Conservation (phyloP, 2,329 filamentous ascomycete genomes). For the Arthrobotrys sinensis region DNA sequence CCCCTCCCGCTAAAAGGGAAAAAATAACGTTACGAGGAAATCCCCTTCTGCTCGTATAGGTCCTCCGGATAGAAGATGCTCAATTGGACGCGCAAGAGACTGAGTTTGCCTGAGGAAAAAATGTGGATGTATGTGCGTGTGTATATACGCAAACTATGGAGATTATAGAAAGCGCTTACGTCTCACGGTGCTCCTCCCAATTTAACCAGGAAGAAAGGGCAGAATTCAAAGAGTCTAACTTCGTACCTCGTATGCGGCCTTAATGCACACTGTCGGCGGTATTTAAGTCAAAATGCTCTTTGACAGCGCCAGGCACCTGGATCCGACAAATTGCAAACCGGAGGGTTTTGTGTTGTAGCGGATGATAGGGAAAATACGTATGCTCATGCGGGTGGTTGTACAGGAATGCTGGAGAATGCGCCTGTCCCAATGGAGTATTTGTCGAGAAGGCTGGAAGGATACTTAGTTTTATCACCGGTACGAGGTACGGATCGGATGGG, state of each 20-base stretch:
- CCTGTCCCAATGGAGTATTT: slow-evolving; percentile 31
- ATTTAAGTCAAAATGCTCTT: slow-evolving; percentile 13
- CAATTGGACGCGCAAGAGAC: slow-evolving; percentile 48
- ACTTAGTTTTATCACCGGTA: slow-evolving; percentile 3
- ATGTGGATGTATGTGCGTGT: background rate
- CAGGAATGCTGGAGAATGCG: slow-evolving; percentile 36
- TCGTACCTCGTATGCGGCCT: slow-evolving; percentile 33
- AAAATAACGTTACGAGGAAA: slow-evolving; percentile 37
- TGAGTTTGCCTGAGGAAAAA: slow-evolving; percentile 10
- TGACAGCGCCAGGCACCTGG: background rate
- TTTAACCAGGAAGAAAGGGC: slow-evolving; percentile 7
- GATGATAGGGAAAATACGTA: slow-evolving; percentile 49
- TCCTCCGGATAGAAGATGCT: slow-evolving; percentile 25
- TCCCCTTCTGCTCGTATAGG: slow-evolving; percentile 9
- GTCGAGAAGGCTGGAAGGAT: slow-evolving; percentile 33
- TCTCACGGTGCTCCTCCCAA: slow-evolving; percentile 41
- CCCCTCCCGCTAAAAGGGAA: slow-evolving; percentile 19
- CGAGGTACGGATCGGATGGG: slow-evolving; percentile 13
- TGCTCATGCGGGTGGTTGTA: slow-evolving; percentile 52
- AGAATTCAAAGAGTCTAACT: background rate
- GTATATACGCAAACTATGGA: slow-evolving; percentile 23
- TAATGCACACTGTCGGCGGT: slow-evolving; percentile 2
- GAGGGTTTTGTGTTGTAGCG: slow-evolving; percentile 54
- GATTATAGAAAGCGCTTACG: slow-evolving; percentile 57
- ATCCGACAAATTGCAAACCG: slow-evolving; percentile 26